Conservation (phyloP, 495 filamentous ascomycete genomes). For the Articulospora tetracladia region DNA sequence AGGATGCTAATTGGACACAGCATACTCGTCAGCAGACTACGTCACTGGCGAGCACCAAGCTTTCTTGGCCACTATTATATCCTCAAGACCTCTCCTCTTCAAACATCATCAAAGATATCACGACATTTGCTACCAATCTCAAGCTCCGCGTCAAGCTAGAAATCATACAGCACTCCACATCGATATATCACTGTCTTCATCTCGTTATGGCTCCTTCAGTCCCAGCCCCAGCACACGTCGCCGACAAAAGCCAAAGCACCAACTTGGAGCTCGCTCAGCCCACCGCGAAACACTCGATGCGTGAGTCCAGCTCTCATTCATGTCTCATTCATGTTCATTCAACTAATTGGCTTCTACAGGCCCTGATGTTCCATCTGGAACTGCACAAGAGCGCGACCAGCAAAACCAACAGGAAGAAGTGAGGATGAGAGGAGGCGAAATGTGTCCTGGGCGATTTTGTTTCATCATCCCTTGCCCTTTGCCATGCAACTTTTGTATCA, state of each 20-base stretch:
- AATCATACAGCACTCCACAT: too few species aligned
- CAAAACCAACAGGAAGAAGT: not conserved
- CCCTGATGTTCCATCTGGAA: too few species aligned
- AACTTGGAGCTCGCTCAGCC: conserved; percentile 1
- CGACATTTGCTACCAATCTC: too few species aligned
- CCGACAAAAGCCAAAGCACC: not conserved
- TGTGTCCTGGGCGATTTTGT: conserved; percentile 16
- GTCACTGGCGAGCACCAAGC: too few species aligned
- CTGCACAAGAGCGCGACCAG: not conserved
- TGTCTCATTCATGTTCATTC: not conserved
- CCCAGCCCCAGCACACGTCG: not conserved
- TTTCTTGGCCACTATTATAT: too few species aligned
- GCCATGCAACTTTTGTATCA: conserved; percentile 15
- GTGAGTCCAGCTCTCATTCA: not conserved
- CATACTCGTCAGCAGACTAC: too few species aligned
- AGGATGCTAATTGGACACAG: too few species aligned
- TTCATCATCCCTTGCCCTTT: conserved; percentile 18
- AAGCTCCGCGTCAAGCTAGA: too few species aligned
- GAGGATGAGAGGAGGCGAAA: conserved; percentile 5
- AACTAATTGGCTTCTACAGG: not conserved
- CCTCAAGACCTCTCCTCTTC: too few species aligned
- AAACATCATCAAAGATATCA: too few species aligned
- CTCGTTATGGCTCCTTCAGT: not conserved
- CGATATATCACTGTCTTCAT: too few species aligned
- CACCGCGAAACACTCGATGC: not conserved